A percentile compares a stretch with the other conserved stretches of the same genome.
Conservation (phyloP, 2,329 filamentous ascomycete genomes). For the Aureobasidium mangrovei region DNA sequence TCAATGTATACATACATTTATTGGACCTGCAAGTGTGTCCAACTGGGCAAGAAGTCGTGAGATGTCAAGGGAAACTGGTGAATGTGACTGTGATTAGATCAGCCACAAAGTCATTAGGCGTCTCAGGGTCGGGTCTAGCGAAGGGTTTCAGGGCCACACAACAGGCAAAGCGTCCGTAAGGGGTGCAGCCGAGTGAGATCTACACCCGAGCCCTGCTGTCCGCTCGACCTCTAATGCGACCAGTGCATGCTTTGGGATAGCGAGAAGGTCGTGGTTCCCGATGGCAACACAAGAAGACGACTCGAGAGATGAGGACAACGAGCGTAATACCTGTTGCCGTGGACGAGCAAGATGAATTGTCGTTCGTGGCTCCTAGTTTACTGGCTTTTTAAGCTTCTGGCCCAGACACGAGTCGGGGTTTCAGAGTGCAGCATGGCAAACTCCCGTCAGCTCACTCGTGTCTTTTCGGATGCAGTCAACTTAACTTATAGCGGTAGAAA, state of each 20-base stretch:
- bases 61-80: too few species aligned
- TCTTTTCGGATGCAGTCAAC: background rate
- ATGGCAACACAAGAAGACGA: background rate
- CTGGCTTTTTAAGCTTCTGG: slow-evolving; percentile 9
- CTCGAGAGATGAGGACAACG: background rate
- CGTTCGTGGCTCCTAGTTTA: background rate
- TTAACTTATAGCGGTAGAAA: background rate
- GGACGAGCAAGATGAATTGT: background rate
- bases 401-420: slow-evolving; percentile 8
- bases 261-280: too few species aligned
- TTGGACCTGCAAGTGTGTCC: too few species aligned
- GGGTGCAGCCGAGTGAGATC: too few species aligned
- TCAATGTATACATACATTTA: too few species aligned
- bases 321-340: background rate
- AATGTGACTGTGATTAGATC: too few species aligned
- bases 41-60: too few species aligned
- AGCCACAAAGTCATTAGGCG: background rate
- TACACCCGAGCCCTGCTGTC: too few species aligned
- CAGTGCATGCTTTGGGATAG: too few species aligned
- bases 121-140: background rate
- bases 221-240: too few species aligned
- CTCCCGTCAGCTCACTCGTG: background rate
- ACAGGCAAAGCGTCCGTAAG: background rate
- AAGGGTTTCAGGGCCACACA: background rate
- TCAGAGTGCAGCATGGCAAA: slow-evolving; percentile 2